Percentiles rank a stretch among this genome's conserved stretches.
phyloP scores from a whole-genome alignment of 2,329 filamentous ascomycete genomes.

The Fusarium odoratissimum region DNA sequence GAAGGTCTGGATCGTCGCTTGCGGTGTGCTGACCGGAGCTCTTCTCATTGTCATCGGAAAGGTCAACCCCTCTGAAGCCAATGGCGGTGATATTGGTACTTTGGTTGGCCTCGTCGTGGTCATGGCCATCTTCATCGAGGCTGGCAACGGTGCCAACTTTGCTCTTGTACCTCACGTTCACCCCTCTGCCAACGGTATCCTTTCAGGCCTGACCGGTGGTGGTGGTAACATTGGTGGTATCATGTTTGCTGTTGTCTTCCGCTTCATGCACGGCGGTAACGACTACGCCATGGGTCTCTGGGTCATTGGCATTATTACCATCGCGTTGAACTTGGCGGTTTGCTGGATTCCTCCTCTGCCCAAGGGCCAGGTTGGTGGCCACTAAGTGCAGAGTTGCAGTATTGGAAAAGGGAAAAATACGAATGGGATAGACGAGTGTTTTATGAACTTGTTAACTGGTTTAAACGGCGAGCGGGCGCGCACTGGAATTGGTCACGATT shows the following conservation, averaged over 20 bases:
- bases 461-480: conserved; percentile 5
- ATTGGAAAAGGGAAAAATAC: background rate
- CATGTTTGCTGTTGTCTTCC: conserved; percentile 84
- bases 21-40: conserved; percentile 72
- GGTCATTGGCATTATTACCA: conserved; percentile 83
- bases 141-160: conserved; percentile 88
- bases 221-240: conserved; percentile 88
- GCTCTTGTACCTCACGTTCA: conserved; percentile 88
- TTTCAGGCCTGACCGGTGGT: conserved; percentile 83
- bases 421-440: background rate
- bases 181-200: conserved; percentile 80
- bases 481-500: conserved; percentile 1
- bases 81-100: conserved; percentile 54
- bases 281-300: conserved; percentile 78
- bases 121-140: conserved; percentile 85
- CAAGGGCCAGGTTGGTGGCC: conserved; percentile 54
- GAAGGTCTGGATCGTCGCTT: conserved; percentile 59
- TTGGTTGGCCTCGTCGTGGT: conserved; percentile 83
- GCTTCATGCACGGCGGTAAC: conserved; percentile 72
- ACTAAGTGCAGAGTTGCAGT: conserved; percentile 23
- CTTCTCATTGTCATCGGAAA: conserved; percentile 71
- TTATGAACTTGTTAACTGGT: conserved; percentile 2
- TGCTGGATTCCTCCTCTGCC: conserved; percentile 67
- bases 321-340: conserved; percentile 75
- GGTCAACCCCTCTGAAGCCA: conserved; percentile 69